Evolutionary conservation across 2,329 filamentous ascomycete species (phyloP), one percentile per base, ranked within the genome.

Genomic region (Orbilia javanica): DNA sequence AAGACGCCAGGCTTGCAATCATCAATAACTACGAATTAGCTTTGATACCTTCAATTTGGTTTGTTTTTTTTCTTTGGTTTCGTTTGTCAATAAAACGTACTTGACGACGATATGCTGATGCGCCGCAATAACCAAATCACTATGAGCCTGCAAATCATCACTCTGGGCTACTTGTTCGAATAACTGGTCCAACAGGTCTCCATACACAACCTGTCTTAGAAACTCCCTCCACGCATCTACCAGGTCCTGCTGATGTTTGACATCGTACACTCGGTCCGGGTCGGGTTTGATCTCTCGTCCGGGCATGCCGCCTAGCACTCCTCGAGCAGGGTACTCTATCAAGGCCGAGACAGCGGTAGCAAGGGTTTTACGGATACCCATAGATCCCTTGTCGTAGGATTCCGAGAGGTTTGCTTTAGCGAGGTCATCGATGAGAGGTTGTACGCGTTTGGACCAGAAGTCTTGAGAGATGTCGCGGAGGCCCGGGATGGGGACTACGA

Each of bases 371-470:
- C 92, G 87, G 75, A 90, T 90, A 0, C 92, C 92, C 80, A 95
- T 84, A 0, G 89, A 87, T 13, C 91, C 92, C 83, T 93, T 93
- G 83, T 95, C 92, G 82, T 94, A 95, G 82, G 91, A 93, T 83
- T 95, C 92, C 0, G 91, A 93, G 34, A 95, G 85, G 63, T 93
- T 89, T 1, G 89, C 91, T 34, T 90, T 87, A 7, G 87, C 90
- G 67, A 95, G 85, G 81, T 89, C 87, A 80, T 85, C 84, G 80
- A 93, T 85, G 15, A 93, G 83, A 1, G 87, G 87, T 80, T 89
- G 87, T 25, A 91, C 85, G 52, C 88, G 87, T n/a, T 86, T 85
- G 36, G 86, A 86, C 90, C 91, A 93, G 83, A 92, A 93, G 2
- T 88, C 88, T 0, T 85, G 82, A 0, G 89, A 87, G 1, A 95